These are phyloP conservation scores for Lasiodiplodia hormozganensis DNA, from an alignment of 2,329 filamentous ascomycete species.

Conservation along the genomic window DNA sequence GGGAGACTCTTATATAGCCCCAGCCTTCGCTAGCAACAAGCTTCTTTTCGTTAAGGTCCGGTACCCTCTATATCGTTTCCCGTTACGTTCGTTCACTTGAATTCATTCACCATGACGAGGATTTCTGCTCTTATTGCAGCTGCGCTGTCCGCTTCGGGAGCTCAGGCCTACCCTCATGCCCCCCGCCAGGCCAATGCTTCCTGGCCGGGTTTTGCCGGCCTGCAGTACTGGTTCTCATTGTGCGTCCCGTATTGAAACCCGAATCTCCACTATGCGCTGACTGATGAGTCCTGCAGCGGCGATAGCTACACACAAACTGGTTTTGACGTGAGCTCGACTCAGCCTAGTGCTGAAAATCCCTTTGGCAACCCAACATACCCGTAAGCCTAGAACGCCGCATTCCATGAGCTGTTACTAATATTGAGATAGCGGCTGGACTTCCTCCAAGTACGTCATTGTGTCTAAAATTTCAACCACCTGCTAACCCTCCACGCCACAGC, in stretches of 20 bases:
- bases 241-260: constrained; percentile 14
- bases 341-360: constrained; percentile 62
- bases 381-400: constrained; percentile 30
- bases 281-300: constrained; percentile 49
- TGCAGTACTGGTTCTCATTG: constrained; percentile 39
- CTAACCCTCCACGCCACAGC: constrained; percentile 36
- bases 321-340: constrained; percentile 60
- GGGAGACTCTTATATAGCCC: constrained; percentile 2
- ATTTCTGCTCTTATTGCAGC: constrained; percentile 12
- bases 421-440: constrained; percentile 30
- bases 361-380: constrained; percentile 67
- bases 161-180: constrained; percentile 11
- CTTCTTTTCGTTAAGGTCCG: not conserved
- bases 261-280: not conserved
- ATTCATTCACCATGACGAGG: constrained; percentile 18
- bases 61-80: not conserved
- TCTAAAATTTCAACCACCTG: not conserved
- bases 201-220: constrained; percentile 30
- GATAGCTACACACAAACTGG: constrained; percentile 67
- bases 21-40: not conserved
- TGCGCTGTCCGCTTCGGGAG: constrained; percentile 21
- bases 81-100: not conserved
- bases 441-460: constrained; percentile 29
- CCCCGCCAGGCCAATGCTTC: constrained; percentile 23
- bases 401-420: not conserved